Evolutionary conservation across 75 land plant genomes (phyloP).

Genomic region (Chamaecyparis obtusa): DNA sequence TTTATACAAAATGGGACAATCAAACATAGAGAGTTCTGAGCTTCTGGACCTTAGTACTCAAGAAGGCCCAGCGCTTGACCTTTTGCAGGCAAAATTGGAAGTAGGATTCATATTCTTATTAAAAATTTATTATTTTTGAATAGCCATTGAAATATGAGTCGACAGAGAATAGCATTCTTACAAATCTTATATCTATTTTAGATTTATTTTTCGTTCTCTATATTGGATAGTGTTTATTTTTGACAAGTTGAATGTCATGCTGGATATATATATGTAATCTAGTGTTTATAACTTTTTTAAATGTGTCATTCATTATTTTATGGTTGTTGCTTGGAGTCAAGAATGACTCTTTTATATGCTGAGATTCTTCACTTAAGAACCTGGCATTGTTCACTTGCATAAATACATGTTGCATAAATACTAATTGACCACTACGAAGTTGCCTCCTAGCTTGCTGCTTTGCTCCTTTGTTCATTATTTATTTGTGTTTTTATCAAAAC

Average conservation of each 20-base stretch:
- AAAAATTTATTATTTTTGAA: background rate
- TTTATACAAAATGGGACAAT: slow-evolving; percentile 76
- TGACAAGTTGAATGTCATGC: too few species aligned
- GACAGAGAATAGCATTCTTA: background rate
- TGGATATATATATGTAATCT: too few species aligned
- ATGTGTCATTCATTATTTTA: too few species aligned
- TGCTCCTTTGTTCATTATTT: background rate
- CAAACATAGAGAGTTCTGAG: slow-evolving; percentile 69
- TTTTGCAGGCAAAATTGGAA: slow-evolving; percentile 88
- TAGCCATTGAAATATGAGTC: background rate
- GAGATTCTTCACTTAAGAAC: background rate
- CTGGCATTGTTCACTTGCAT: background rate
- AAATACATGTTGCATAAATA: background rate
- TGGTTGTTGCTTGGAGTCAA: too few species aligned
- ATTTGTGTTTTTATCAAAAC: background rate
- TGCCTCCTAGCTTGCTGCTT: background rate
- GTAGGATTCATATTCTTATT: slow-evolving; percentile 25
- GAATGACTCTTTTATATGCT: too few species aligned
- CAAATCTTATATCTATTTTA: background rate
- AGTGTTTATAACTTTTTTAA: too few species aligned
- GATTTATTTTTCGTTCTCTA: background rate
- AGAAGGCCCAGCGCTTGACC: slow-evolving; percentile 83
- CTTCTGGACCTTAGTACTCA: slow-evolving; percentile 69
- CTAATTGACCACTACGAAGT: background rate
- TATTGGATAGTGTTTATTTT: background rate